These are phyloP conservation scores for Ogataea neopini DNA, from an alignment of 805 yeast genomes.

Conservation along the genomic window DNA sequence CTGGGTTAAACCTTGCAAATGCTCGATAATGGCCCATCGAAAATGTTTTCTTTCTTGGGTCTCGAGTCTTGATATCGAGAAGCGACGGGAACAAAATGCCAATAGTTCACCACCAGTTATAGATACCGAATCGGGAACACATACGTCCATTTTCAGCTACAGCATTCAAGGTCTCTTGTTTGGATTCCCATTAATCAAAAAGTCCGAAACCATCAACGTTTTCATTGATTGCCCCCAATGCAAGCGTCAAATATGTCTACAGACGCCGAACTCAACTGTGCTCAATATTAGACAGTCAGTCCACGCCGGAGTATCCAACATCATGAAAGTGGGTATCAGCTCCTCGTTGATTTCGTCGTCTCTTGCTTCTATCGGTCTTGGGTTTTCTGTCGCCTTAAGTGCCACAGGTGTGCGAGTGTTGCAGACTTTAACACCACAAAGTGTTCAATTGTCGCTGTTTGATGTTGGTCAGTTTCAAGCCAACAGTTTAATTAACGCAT, in stretches of 20 bases:
- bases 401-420: slow-evolving; percentile 34
- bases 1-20: slow-evolving; percentile 48
- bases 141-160: slow-evolving; percentile 17
- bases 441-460: slow-evolving; percentile 34
- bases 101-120: slow-evolving; percentile 3
- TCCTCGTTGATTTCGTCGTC: slow-evolving; percentile 25
- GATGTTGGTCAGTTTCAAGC: slow-evolving; percentile 20
- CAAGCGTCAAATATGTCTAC: slow-evolving; percentile 32
- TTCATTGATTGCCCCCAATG: slow-evolving; percentile 42
- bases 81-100: slow-evolving; percentile 15
- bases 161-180: slow-evolving; percentile 17
- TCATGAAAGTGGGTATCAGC: slow-evolving; percentile 20
- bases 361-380: slow-evolving; percentile 25
- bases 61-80: slow-evolving; percentile 31
- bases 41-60: slow-evolving; percentile 46
- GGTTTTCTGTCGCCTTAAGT: slow-evolving; percentile 22
- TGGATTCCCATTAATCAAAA: slow-evolving; percentile 21
- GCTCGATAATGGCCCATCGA: slow-evolving; percentile 48
- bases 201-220: slow-evolving; percentile 22
- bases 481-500: slow-evolving; percentile 18
- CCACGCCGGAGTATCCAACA: slow-evolving; percentile 16
- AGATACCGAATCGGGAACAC: slow-evolving; percentile 3
- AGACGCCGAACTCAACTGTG: slow-evolving; percentile 24
- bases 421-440: slow-evolving; percentile 32
- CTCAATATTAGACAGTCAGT: slow-evolving; percentile 17